Evolutionary conservation across 2,329 filamentous ascomycete species (phyloP), one percentile per base, ranked within the genome.

Genomic region (Fusarium sp.): DNA sequence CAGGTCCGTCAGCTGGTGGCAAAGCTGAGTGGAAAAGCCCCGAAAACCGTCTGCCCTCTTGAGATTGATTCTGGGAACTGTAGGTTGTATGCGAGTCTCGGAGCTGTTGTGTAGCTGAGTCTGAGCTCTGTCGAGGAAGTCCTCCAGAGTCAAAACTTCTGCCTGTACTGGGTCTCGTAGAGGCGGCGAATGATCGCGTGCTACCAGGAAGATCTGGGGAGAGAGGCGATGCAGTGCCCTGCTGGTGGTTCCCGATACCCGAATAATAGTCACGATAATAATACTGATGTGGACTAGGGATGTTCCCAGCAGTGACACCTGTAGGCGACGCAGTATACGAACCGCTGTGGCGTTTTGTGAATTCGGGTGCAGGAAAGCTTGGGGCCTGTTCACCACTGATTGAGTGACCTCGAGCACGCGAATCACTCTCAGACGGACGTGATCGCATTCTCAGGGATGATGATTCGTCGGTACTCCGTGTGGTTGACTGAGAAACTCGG

Each of bases 1-100:
- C 89, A 11, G 88, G 86, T 4, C 86, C 87, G 76, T 97, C 94
- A 3, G 91, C 89, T 84, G 95, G 89, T 4, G 95, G 95, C 80
- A 98, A 89, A 10, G 95, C 95, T 2, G 95, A 97, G 69, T 94
- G 94, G 84, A 98, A 98, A 28, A 97, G 85, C 10, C 92, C 93
- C 0, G 93, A 95, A 77, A 90, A 92, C 47, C 92, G 90, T 44
- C 87, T 86, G 38, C 81, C 81, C 18, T 88, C 85, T 66, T 81
- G 84, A 30, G 82, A 81, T 42, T 82, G 84, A 66, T 85, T 83
- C 72, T 82, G 84, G 47, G 88, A 88, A 72, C 85, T 85, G 77
- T 88, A 87, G 9, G 86, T 87, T 18, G 88, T 89, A 68, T 83
- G 87, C 0, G 90, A 90, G 74, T 91, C 88, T 36, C 87, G 86